These are phyloP conservation scores for Chaetoscypha palmicola DNA, from an alignment of 2,329 filamentous ascomycete genomes.

Conservation along the genomic window DNA sequence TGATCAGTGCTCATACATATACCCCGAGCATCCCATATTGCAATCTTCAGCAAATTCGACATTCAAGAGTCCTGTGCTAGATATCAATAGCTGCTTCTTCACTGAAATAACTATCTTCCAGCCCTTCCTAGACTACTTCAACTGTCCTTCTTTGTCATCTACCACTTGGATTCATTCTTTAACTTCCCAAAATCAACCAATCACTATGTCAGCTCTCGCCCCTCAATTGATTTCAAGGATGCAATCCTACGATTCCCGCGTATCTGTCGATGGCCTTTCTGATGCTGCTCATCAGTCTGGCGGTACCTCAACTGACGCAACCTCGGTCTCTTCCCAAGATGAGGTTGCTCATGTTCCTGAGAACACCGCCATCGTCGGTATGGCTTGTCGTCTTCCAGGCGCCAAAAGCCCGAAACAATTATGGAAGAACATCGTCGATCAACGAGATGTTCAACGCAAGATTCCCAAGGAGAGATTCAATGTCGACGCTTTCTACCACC, in stretches of 20 bases:
- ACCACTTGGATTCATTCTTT: conserved; percentile 1
- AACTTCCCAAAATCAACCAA: background rate
- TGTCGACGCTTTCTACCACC: conserved; percentile 5
- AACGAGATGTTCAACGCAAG: background rate
- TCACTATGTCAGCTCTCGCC: conserved; percentile 2
- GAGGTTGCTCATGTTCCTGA: conserved; percentile 3
- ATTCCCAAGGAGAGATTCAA: conserved; percentile 5
- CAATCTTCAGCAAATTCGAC: conserved; percentile 2
- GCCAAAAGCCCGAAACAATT: background rate
- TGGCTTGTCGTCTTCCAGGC: conserved; percentile 2
- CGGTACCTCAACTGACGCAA: conserved; percentile 1
- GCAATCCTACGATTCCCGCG: conserved; percentile 1
- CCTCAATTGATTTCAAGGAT: background rate
- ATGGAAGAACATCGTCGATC: conserved; percentile 2
- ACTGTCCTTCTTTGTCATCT: conserved; percentile 2
- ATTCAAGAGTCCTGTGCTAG: conserved; percentile 1
- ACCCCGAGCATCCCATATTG: background rate
- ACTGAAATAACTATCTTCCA: conserved; percentile 2
- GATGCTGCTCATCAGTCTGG: background rate
- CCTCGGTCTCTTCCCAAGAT: conserved; percentile 3
- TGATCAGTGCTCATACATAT: conserved; percentile 1
- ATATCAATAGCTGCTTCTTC: conserved; percentile 4
- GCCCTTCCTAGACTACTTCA: background rate
- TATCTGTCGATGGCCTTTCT: background rate
- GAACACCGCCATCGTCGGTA: conserved; percentile 5